Evolutionary conservation across 1,139 yeast species (phyloP), one percentile per base, ranked within the genome.

Genomic region (Zygoascus meyerae): DNA sequence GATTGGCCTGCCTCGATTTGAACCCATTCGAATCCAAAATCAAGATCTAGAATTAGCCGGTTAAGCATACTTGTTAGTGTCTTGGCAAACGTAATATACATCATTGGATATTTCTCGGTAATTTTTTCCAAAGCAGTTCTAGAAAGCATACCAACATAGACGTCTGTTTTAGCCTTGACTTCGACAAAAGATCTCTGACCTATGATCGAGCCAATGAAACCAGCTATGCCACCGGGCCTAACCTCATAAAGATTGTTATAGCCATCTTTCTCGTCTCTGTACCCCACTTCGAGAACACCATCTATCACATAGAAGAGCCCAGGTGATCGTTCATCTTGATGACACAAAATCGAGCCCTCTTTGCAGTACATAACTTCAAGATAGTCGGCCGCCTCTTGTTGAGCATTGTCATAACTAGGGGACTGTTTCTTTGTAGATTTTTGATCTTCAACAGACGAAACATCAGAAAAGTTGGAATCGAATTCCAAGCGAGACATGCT

Each of bases 21-120:
- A 42, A 92, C 80, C 98, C 98, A 92, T 63, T 92, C 98, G 45
- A 92, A 69, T 0, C 97, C 96, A 65, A 85, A 86, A 62, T 92
- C 98, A 42, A 92, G 77, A 45, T 84, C 79, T 40, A 85, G 65
- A 41, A 92, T 71, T 48, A 85, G 78, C 30, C 77, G 72, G 29
- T 92, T 82, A 40, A 92, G 67, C 2, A 85, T 72, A 18, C 73
- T 74, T 42, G 86, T 81, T 53, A 90, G 68, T 12, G 81, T 76
- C 46, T 81, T 78, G 0, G 97, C 96, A 46, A 89, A 76, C 4
- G 89, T 80, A 41, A 92, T 69, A 53, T 85, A 83, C 11, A 90
- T 73, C 64, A 79, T 75, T 50, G 92, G 92, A 61, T 79, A 83
- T 54, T 78, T 78, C 52, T 90, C 97, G 58, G 83, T 75, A 34